Base-by-base conservation (phyloP, 2,329 filamentous ascomycete genomes). In the Zarea fungicola region DNA sequence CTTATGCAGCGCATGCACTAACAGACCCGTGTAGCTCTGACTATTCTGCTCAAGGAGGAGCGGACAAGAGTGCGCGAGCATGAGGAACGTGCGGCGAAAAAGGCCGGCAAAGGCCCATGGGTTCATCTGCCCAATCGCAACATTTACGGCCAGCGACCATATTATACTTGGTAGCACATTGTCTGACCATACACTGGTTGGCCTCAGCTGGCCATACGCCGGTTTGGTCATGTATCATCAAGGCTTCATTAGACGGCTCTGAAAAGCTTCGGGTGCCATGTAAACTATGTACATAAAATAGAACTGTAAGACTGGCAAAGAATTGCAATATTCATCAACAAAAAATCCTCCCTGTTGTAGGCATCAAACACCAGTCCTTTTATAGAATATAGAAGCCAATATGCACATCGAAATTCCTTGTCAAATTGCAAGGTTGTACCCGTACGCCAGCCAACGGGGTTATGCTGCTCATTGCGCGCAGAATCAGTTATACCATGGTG, bases 31-130 rank as follows among this genome's bases (percentile, higher is more conserved):
- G 18, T 57, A 90, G 88, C 78, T 56, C 79, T 96, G 52, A 83
- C 84, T 0, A 71, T 99, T 29, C 66, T 96, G 13, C 73, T 99
- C 63, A 99, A 97, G 72, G 93, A 99, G 65, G 91, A 97, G 67
- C 87, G 86, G 67, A 96, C 93, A 6, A 78, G 90, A 48, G 83
- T 96, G 60, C 81, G 93, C 52, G 78, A 90, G 63, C 81, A 85
- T 61, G 76, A 88, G 50, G 90, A 96, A 62, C 81, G 84, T 51
- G 77, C 89, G 63, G 83, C 83, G 57, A 92, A 89, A 73, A 78
- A 86, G 65, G 75, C 79, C 48, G 83, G 83, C 61, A 79, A 83
- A 53, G 87, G 88, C 55, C 82, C 92, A 14, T 96, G 92, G 92
- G 80, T 87, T 11, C 89, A 91, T 59, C 72, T 97, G 46, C 92